A percentile compares a stretch with the other conserved stretches of the same genome.
phyloP scores from a whole-genome alignment of 192 early-diverging fungal genomes.

The Ramicandelaber brevisporus region DNA sequence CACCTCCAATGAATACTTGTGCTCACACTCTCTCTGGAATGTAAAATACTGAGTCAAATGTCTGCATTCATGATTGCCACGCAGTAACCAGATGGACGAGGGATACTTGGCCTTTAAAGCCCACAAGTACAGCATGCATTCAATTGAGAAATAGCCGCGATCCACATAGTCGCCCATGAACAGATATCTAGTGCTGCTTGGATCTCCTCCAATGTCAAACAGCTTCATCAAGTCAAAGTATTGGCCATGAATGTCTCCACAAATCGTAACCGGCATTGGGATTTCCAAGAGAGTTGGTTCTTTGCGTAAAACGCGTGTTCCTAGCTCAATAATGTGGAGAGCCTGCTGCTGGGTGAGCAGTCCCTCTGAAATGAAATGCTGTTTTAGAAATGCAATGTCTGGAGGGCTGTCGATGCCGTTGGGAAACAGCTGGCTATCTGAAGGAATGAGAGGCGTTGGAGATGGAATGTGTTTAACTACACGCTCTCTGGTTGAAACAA shows the following conservation, averaged over 20 bases:
- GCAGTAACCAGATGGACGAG: constrained; percentile 56
- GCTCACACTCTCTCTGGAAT: constrained; percentile 93
- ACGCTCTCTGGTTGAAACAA: neutral
- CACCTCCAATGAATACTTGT: constrained; percentile 80
- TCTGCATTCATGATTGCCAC: constrained; percentile 92
- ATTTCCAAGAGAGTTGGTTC: constrained; percentile 75
- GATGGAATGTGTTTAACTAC: constrained; percentile 14
- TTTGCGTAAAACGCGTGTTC: constrained; percentile 46
- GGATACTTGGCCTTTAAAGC: constrained; percentile 83
- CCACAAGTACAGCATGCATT: constrained; percentile 84
- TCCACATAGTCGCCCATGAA: constrained; percentile 96
- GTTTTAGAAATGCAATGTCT: constrained; percentile 58
- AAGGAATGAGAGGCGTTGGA: constrained; percentile 23
- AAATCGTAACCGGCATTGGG: constrained; percentile 81
- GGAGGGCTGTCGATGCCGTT: constrained; percentile 44
- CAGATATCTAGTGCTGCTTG: constrained; percentile 67
- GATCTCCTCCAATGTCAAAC: constrained; percentile 90
- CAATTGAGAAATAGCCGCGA: constrained; percentile 90
- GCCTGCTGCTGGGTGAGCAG: constrained; percentile 80
- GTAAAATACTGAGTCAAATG: constrained; percentile 96
- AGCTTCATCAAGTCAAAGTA: constrained; percentile 95
- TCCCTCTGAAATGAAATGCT: constrained; percentile 83
- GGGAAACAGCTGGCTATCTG: constrained; percentile 34
- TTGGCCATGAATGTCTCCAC: constrained; percentile 96
- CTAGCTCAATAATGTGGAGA: constrained; percentile 58